Evolutionary conservation across 208 protist species (phyloP), one percentile per base, ranked within the genome.

Genomic region (Crithidia mellificae): DNA sequence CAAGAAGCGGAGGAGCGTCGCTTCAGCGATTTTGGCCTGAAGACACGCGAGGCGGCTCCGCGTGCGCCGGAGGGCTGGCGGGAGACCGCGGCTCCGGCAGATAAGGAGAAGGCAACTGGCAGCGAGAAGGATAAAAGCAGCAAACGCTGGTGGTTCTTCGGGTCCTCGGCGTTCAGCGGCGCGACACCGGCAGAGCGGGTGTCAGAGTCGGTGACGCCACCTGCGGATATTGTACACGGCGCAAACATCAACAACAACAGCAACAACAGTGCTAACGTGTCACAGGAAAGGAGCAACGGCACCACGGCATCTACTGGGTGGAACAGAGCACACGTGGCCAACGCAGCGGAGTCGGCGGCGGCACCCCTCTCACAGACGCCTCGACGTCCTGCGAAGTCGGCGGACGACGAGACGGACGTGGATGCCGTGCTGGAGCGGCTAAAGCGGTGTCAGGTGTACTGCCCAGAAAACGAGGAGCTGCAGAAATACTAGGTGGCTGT

Each of bases 361-460:
- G n/a, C n/a, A n/a, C n/a, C n/a, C n/a, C 67, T 58, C 29, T 24
- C 67, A 5, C 50, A 68, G 30, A 53, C 67, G 19, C 50, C 56
- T 7, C 19, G 30, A 22, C 56, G 29, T 11, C 57, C 24, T 11
- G 63, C 30, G 6, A 80, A 83, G 52, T 73, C 72, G 1, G 68
- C 59, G 2, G 80, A 88, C 58, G 68, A 74, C 32, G 84, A 87
- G n/a, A 83, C 81, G 1, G 78, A 90, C 66, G 75, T 91, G 38
- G 73, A 77, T 6, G 78, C 63, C 11, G 74, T 95, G 30, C 62
- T 95, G 62, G 49, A 63, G 22, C 69, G 81, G 25, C 78, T 95
- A 20, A 87, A 84, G 55, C 72, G 63, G 0, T 95, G 90, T 53
- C 78, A 91, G 68, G 85, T 95, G 24, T 95, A 93, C 77, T 95